Conservation (phyloP, 169 alveolate species). For the Plasmodium knowlesi region DNA sequence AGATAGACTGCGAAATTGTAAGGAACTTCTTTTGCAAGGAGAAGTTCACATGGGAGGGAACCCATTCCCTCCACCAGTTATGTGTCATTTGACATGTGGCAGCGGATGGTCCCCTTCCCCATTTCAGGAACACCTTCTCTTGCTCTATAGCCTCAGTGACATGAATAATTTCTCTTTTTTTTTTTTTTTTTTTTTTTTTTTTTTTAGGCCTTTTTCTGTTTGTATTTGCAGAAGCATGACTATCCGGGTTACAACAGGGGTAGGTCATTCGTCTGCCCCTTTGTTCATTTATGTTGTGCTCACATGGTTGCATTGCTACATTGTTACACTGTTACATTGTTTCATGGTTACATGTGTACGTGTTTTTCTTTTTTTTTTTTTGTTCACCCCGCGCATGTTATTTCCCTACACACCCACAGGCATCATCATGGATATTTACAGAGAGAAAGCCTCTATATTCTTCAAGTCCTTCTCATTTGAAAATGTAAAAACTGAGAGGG, state of each 20-base stretch:
- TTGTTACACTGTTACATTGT: not conserved
- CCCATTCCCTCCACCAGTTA: not conserved
- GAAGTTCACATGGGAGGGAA: not conserved
- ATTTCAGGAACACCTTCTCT: not conserved
- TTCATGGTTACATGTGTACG: not conserved
- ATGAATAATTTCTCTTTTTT: not conserved
- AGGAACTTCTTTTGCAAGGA: not conserved
- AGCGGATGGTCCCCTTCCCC: not conserved
- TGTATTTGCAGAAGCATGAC: slow-evolving; percentile 55
- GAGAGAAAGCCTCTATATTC: slow-evolving; percentile 41
- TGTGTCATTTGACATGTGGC: not conserved
- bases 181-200: slow-evolving; percentile 23
- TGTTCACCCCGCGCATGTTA: not conserved
- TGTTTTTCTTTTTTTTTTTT: not conserved
- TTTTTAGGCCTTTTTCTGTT: slow-evolving; percentile 59
- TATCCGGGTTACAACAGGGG: slow-evolving; percentile 70
- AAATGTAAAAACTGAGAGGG: slow-evolving; percentile 12
- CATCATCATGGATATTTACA: slow-evolving; percentile 69
- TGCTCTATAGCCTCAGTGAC: not conserved
- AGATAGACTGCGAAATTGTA: slow-evolving; percentile 74
- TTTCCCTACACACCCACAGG: not conserved
- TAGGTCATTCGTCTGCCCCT: not conserved
- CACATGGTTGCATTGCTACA: not conserved
- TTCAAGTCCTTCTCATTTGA: slow-evolving; percentile 71
- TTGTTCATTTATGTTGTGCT: not conserved